Evolutionary conservation across 441 rosid species (phyloP).

Genomic region (Melastoma candidum): DNA sequence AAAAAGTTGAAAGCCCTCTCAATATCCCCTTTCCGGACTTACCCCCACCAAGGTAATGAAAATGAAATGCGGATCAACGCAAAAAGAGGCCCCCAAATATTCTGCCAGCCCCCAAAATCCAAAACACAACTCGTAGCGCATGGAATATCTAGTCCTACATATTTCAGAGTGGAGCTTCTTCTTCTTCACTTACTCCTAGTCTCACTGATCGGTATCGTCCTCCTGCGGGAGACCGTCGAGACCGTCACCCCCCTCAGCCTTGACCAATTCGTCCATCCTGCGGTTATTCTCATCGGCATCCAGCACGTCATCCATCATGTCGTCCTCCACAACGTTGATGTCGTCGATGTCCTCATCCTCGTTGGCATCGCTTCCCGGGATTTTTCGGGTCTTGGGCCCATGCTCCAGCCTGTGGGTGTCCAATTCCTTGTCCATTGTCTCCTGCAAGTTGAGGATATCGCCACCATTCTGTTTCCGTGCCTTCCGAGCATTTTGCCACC

Average conservation of each 20-base stretch:
- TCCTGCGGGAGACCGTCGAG: conserved; percentile 23
- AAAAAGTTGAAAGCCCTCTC: too few relatives aligned
- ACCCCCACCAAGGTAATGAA: too few relatives aligned
- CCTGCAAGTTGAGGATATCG: conserved; percentile 51
- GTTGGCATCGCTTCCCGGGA: conserved; percentile 50
- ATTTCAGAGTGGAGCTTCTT: too few relatives aligned
- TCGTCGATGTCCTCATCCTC: conserved; percentile 88
- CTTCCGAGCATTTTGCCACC: conserved; percentile 86
- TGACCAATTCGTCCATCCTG: conserved; percentile 34
- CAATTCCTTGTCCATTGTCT: conserved; percentile 93
- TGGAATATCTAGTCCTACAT: too few relatives aligned
- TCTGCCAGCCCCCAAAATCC: too few relatives aligned
- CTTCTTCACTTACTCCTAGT: too few relatives aligned
- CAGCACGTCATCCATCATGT: conserved; percentile 75
- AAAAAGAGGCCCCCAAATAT: too few relatives aligned
- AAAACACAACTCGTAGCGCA: too few relatives aligned
- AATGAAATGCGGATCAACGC: too few relatives aligned
- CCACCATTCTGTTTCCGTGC: conserved; percentile 52
- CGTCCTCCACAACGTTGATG: conserved; percentile 80
- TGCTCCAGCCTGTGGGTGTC: conserved; percentile 90
- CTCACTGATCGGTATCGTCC: conserved; percentile 9
- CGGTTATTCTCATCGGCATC: conserved; percentile 49
- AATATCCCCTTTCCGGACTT: too few relatives aligned
- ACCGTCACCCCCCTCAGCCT: conserved; percentile 30
- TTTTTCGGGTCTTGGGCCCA: conserved; percentile 85